A percentile compares a stretch with the other conserved stretches of the same genome.
phyloP scores from a whole-genome alignment of 345 rosid species.

The Salix koriyanagi region DNA sequence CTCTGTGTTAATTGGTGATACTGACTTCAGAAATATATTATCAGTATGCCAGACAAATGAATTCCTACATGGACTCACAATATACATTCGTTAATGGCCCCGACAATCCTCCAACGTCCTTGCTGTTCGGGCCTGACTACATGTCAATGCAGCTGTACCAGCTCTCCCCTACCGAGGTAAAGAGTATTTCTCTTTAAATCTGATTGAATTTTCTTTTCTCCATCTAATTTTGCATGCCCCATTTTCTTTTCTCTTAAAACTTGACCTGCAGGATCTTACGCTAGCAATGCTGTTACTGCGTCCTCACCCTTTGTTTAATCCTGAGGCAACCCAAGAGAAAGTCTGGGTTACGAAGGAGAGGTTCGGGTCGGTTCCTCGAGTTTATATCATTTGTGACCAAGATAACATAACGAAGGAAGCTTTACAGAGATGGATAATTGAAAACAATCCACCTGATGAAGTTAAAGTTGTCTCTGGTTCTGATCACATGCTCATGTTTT shows the following conservation, averaged over 20 bases:
- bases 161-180: constrained; percentile 40
- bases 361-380: constrained; percentile 19
- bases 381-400: constrained; percentile 17
- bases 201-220: not conserved
- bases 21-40: not conserved
- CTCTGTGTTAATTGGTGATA: not conserved
- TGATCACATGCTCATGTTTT: constrained; percentile 31
- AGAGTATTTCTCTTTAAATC: too few relatives aligned
- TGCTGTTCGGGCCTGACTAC: constrained; percentile 11
- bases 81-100: constrained; percentile 17
- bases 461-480: constrained; percentile 14
- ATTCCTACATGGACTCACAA: constrained; percentile 20
- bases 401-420: not conserved
- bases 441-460: constrained; percentile 13
- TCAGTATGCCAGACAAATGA: constrained; percentile 13
- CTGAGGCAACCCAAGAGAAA: not conserved
- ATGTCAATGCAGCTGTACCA: constrained; percentile 31
- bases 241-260: not conserved
- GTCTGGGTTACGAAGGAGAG: constrained; percentile 9
- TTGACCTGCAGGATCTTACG: constrained; percentile 15
- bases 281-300: constrained; percentile 14
- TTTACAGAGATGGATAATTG: constrained; percentile 18
- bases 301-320: not conserved
- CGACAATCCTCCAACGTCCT: constrained; percentile 23
- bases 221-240: not conserved